Percentiles rank a stretch among this genome's conserved stretches.
These are phyloP conservation scores for Talaromyces islandicus DNA, from an alignment of 2,329 filamentous ascomycete species.

Conservation along the genomic window DNA sequence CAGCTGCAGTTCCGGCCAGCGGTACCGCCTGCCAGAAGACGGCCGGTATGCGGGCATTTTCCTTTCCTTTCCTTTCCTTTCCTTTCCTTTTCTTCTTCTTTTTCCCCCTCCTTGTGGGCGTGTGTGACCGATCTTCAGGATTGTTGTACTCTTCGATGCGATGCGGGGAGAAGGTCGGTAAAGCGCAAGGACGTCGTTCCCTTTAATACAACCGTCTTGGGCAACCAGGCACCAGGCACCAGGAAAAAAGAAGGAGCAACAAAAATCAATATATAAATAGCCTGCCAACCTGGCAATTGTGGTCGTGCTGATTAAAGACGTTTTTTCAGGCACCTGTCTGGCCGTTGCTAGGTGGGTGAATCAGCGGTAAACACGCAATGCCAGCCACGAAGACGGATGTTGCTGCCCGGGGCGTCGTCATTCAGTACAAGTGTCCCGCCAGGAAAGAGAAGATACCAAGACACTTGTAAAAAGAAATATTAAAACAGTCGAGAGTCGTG, in stretches of 20 bases:
- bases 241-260: neutral
- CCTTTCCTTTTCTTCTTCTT: neutral
- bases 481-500: neutral
- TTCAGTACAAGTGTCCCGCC: neutral
- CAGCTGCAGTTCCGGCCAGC: slow-evolving; percentile 60
- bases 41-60: slow-evolving; percentile 17
- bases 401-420: neutral
- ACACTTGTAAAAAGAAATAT: neutral
- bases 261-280: neutral
- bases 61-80: neutral
- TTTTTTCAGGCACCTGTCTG: neutral
- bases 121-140: neutral
- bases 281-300: neutral
- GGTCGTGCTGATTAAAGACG: neutral
- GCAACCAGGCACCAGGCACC: neutral
- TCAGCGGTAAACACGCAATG: slow-evolving; percentile 5
- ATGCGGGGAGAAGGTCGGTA: neutral
- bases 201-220: neutral
- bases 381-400: slow-evolving; percentile 10
- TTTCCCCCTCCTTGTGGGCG: neutral
- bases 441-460: neutral
- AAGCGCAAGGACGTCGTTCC: neutral
- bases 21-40: slow-evolving; percentile 35
- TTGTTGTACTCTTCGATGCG: no score
- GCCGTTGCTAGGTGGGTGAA: neutral